Evolutionary conservation across 305 asterid species (phyloP).

Genomic region (Fraxinus albicans): DNA sequence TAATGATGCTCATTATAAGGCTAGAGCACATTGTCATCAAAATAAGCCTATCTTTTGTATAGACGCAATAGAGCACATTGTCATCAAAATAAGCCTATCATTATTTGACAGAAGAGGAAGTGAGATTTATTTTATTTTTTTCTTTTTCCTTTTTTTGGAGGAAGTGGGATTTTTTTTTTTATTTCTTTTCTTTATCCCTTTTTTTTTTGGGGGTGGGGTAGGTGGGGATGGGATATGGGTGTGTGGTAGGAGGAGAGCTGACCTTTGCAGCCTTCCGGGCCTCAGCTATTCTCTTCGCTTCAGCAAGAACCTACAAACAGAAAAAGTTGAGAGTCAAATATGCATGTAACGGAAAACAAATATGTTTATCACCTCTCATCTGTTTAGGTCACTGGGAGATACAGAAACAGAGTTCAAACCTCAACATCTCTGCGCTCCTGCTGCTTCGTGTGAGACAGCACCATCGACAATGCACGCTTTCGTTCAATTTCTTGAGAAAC

Average conservation of each 20-base stretch:
- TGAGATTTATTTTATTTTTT: neutral
- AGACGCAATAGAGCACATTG: neutral
- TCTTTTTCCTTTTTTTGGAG: neutral
- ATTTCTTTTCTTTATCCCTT: neutral
- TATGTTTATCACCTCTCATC: neutral
- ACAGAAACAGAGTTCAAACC: constrained; percentile 41
- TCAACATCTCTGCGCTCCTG: constrained; percentile 89
- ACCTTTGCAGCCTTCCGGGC: constrained; percentile 83
- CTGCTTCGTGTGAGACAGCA: constrained; percentile 91
- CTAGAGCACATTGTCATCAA: neutral
- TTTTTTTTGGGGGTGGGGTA: neutral
- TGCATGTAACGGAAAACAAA: neutral
- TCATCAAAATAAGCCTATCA: neutral
- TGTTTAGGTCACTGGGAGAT: neutral
- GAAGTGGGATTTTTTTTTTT: neutral
- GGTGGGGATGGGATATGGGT: neutral
- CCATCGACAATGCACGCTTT: constrained; percentile 77
- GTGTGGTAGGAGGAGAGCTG: neutral
- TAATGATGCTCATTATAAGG: neutral
- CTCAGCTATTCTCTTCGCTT: constrained; percentile 85
- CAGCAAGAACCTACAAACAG: constrained; percentile 69
- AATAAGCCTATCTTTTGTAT: neutral
- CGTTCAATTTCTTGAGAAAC: constrained; percentile 78
- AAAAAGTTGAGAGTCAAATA: constrained; percentile 14
- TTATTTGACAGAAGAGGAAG: neutral